These are phyloP conservation scores for Citrullus colocynthis DNA, from an alignment of 306 rosid genomes.

Conservation along the genomic window DNA sequence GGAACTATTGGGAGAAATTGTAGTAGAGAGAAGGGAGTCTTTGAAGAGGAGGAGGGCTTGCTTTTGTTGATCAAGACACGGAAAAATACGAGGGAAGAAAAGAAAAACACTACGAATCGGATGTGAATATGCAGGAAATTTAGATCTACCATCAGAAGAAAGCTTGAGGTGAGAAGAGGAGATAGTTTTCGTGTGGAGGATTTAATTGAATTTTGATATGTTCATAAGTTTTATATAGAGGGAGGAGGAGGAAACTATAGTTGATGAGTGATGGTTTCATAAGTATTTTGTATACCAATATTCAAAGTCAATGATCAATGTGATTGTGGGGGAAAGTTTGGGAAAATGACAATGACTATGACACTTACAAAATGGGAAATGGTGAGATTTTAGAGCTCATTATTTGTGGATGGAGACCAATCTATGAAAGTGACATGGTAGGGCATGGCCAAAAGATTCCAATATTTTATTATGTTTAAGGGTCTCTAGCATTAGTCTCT, in stretches of 20 bases:
- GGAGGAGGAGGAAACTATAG: neutral
- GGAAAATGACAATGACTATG: no score
- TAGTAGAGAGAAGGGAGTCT: neutral
- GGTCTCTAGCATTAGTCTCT: no score
- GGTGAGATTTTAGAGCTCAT: no score
- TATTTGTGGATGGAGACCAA: no score
- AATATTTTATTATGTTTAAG: no score
- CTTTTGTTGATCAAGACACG: slow-evolving; percentile 13
- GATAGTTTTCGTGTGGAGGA: no score
- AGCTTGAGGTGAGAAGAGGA: neutral
- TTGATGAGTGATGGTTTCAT: neutral
- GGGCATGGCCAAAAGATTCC: no score
- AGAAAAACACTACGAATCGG: neutral
- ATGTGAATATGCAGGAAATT: neutral
- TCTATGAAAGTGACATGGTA: no score
- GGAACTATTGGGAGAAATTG: neutral
- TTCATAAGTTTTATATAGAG: neutral
- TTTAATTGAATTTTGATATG: no score
- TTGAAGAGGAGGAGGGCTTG: slow-evolving; percentile 15
- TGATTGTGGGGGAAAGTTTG: neutral
- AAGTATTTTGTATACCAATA: neutral
- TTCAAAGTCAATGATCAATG: neutral
- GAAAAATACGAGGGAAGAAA: neutral
- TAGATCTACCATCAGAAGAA: slow-evolving; percentile 4
- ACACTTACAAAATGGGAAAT: no score